Percentiles rank a stretch among this genome's conserved stretches.
phyloP scores from a whole-genome alignment of 148 eudicot species.

The Silene latifolia region DNA sequence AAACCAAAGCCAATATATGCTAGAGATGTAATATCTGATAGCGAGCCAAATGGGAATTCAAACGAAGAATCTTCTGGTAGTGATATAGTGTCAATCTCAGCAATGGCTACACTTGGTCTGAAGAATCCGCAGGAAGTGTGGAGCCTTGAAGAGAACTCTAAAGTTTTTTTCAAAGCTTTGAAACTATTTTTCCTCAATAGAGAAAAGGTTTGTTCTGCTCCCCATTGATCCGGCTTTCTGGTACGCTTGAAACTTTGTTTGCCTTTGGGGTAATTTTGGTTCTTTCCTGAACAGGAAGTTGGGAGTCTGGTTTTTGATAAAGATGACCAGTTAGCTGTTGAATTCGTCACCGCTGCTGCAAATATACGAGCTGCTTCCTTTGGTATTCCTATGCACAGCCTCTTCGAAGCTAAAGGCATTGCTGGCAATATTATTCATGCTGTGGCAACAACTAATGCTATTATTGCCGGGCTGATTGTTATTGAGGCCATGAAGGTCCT shows the following conservation, averaged over 20 bases:
- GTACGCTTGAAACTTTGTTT: constrained; percentile 7
- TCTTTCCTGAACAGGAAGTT: constrained; percentile 57
- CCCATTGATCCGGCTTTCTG: background rate
- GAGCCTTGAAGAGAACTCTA: constrained; percentile 74
- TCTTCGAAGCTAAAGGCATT: constrained; percentile 96
- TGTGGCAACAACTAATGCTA: constrained; percentile 96
- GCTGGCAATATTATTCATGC: constrained; percentile 99
- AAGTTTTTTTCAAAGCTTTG: constrained; percentile 72
- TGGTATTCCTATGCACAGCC: constrained; percentile 87
- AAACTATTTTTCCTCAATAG: constrained; percentile 64
- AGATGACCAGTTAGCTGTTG: constrained; percentile 95
- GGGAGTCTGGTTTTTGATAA: constrained; percentile 86
- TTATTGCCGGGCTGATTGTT: constrained; percentile 89
- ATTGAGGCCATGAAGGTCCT: constrained; percentile 94
- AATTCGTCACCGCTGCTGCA: constrained; percentile 96
- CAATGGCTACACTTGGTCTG: constrained; percentile 82
- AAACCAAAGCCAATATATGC: constrained; percentile 76
- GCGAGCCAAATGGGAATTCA: constrained; percentile 54
- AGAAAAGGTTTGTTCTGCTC: constrained; percentile 50
- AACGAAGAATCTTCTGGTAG: constrained; percentile 30
- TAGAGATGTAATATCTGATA: constrained; percentile 49
- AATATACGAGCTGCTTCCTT: constrained; percentile 93
- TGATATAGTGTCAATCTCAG: constrained; percentile 61
- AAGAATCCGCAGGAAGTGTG: constrained; percentile 94
- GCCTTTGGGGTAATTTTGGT: background rate